Percentiles rank a stretch among this genome's conserved stretches.
phyloP scores from a whole-genome alignment of 2,329 filamentous ascomycete genomes.

The Sporothrix curviconia region DNA sequence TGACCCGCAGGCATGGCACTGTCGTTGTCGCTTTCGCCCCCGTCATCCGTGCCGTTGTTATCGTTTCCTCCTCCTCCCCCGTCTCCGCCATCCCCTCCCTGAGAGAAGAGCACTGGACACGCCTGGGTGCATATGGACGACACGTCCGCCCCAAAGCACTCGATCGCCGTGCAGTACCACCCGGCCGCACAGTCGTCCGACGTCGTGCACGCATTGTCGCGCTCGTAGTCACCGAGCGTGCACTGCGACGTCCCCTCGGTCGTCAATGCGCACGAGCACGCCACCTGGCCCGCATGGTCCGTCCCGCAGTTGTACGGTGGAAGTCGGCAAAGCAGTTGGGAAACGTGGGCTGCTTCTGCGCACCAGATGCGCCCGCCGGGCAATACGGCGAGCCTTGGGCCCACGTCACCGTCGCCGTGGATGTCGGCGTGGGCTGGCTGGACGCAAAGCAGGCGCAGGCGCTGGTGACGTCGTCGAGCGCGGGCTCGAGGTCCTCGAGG shows the following conservation, averaged over 20 bases:
- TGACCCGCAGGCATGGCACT: not conserved
- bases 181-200: slow-evolving; percentile 13
- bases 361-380: not conserved
- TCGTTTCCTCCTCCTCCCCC: not conserved
- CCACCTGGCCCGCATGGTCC: slow-evolving; percentile 11
- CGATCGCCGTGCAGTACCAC: slow-evolving; percentile 14
- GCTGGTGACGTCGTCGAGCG: slow-evolving; percentile 1
- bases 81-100: too few species aligned
- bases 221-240: slow-evolving; percentile 16
- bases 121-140: slow-evolving; percentile 9
- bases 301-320: slow-evolving; percentile 16
- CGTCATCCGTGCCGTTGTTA: not conserved
- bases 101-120: slow-evolving; percentile 12
- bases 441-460: slow-evolving; percentile 14
- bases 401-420: slow-evolving; percentile 7
- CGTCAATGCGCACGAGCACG: slow-evolving; percentile 14
- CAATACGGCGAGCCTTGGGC: slow-evolving; percentile 8
- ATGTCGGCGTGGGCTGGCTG: slow-evolving; percentile 2
- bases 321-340: slow-evolving; percentile 15
- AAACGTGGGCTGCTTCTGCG: slow-evolving; percentile 12
- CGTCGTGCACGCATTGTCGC: slow-evolving; percentile 13
- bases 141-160: slow-evolving; percentile 13
- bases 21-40: not conserved
- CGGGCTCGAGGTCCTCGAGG: slow-evolving; percentile 14
- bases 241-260: slow-evolving; percentile 13